Percentiles rank a stretch among this genome's conserved stretches.
phyloP scores from a whole-genome alignment of 192 early-diverging fungal species.

The Coemansia sp. region DNA sequence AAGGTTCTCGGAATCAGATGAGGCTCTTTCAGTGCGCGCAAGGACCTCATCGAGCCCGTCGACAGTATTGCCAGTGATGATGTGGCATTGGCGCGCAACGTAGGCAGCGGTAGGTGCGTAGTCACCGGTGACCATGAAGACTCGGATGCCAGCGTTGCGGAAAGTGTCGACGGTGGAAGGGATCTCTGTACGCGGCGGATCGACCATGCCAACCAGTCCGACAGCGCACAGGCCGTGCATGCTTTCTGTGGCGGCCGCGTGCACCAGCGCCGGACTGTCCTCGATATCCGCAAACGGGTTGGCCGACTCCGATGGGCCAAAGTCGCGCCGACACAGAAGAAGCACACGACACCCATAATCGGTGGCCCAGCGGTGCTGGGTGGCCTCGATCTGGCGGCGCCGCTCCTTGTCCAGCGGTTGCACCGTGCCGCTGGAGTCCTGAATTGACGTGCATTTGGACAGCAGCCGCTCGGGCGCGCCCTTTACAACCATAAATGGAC shows the following conservation, averaged over 20 bases:
- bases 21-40: background rate
- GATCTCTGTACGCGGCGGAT: slow-evolving; percentile 82
- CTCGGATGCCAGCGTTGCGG: slow-evolving; percentile 65
- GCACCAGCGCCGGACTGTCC: slow-evolving; percentile 31
- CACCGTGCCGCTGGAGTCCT: slow-evolving; percentile 43
- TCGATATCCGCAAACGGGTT: slow-evolving; percentile 53
- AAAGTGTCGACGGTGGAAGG: slow-evolving; percentile 60
- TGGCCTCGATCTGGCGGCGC: slow-evolving; percentile 25
- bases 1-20: too few relatives aligned
- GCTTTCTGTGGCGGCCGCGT: slow-evolving; percentile 25
- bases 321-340: slow-evolving; percentile 48
- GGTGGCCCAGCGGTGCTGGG: slow-evolving; percentile 58
- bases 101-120: slow-evolving; percentile 73
- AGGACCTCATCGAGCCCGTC: slow-evolving; percentile 46
- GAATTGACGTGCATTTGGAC: slow-evolving; percentile 49
- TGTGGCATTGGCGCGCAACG: slow-evolving; percentile 75
- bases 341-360: slow-evolving; percentile 60
- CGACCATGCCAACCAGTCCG: slow-evolving; percentile 76
- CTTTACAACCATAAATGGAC: slow-evolving; percentile 63
- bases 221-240: slow-evolving; percentile 62
- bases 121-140: slow-evolving; percentile 89
- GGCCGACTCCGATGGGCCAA: background rate
- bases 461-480: slow-evolving; percentile 79
- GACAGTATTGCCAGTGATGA: slow-evolving; percentile 56
- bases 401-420: slow-evolving; percentile 38